phyloP scores from a whole-genome alignment of 768 basidiomycete genomes.

The Exidia glandulosa region DNA sequence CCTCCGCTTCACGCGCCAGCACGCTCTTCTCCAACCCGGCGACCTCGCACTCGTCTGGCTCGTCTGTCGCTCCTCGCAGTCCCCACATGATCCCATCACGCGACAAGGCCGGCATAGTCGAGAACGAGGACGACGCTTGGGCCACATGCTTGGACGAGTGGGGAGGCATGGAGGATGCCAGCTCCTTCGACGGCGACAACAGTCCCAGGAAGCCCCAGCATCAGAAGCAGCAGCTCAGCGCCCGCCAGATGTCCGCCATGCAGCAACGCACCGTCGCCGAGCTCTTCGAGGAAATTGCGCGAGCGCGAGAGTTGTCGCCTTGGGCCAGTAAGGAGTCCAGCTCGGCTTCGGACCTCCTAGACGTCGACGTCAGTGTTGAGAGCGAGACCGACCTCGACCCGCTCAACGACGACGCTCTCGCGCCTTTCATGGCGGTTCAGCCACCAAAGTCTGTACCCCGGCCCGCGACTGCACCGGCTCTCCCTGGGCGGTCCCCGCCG shows the following conservation, averaged over 20 bases:
- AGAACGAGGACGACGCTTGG: background rate
- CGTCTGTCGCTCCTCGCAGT: background rate
- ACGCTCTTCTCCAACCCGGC: background rate
- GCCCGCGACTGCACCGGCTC: background rate
- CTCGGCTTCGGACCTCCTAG: background rate
- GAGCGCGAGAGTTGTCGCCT: background rate
- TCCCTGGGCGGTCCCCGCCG: background rate
- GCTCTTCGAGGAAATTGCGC: background rate
- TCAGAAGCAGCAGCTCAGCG: background rate
- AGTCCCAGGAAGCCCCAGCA: background rate
- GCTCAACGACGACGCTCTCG: background rate
- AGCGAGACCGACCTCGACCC: background rate
- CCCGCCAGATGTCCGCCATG: background rate
- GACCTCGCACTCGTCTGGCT: background rate
- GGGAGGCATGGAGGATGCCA: background rate
- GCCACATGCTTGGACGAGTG: background rate
- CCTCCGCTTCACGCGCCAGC: background rate
- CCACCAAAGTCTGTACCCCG: background rate
- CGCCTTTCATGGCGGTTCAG: background rate
- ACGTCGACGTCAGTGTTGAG: background rate
- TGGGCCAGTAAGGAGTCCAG: background rate
- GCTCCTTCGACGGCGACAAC: background rate
- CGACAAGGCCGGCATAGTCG: background rate
- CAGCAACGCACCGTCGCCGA: background rate
- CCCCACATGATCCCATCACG: background rate